A percentile compares a stretch with the other conserved stretches of the same genome.
Evolutionary conservation across 2,329 filamentous ascomycete genomes (phyloP).

Genomic region (Grosmannia serpens): DNA sequence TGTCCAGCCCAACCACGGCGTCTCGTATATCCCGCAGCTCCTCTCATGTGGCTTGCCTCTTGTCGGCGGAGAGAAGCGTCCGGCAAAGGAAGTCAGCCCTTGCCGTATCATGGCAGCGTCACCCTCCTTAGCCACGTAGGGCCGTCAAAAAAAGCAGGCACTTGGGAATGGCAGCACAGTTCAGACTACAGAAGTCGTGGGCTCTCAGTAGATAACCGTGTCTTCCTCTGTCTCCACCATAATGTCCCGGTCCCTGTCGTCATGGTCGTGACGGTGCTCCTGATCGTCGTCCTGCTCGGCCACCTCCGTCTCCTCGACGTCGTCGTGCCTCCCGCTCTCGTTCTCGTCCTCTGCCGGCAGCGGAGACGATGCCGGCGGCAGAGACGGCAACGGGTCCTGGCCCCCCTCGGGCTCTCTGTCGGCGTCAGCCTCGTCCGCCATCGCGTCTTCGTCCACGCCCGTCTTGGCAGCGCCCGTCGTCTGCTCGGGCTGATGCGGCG

Average conservation of each 20-base stretch:
- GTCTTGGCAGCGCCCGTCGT: neutral
- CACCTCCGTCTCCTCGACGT: neutral
- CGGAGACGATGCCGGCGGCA: constrained; percentile 8
- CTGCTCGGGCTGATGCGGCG: neutral
- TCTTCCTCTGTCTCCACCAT: constrained; percentile 81
- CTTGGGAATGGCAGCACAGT: neutral
- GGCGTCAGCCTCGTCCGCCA: neutral
- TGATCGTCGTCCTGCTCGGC: constrained; percentile 18
- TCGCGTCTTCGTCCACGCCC: neutral
- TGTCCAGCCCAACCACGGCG: no score
- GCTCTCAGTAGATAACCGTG: constrained; percentile 70
- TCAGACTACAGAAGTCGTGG: neutral
- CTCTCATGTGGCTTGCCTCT: neutral
- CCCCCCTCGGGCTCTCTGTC: neutral
- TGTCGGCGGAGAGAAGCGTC: neutral
- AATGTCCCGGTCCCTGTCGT: constrained; percentile 69
- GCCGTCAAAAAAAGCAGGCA: neutral
- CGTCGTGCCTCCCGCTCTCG: neutral
- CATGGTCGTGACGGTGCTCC: constrained; percentile 26
- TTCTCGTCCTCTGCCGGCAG: neutral
- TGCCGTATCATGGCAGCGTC: neutral
- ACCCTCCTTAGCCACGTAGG: neutral
- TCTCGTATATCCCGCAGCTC: no score
- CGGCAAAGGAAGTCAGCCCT: no score
- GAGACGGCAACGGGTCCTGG: constrained; percentile 16